Base-by-base conservation (phyloP, 768 basidiomycete genomes). In the Psilocybe azurescens region DNA sequence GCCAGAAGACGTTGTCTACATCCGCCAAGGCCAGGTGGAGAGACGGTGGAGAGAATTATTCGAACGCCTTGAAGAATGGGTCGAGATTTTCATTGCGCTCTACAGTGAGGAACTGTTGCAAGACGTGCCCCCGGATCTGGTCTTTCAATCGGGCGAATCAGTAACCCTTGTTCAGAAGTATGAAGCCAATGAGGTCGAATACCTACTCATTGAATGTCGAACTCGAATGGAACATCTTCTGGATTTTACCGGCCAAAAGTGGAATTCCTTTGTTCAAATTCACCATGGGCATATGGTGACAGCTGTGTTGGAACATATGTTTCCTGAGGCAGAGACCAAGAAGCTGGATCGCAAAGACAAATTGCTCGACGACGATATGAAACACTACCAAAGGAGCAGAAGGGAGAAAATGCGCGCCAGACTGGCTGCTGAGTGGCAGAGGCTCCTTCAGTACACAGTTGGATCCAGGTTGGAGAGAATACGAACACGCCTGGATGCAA, bases 1-100 rank as follows among this genome's bases (percentile, higher is more conserved):
- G 11, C 8, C 29, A 1, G 54, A 61, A 28, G 60, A 61, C 41
- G 36, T 28, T 24, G 54, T 38, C 18, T 56, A 52, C 36, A 48
- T 61, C 24, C 60, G 54, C 11, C 60, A 61, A 32, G 55, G 54
- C 8, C 60, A 61, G 33, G 29, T 61, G 6, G 60, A 61, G 49
- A 49, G 55, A 18, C 54, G 55, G 49, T 52, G 60, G 54, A 24
- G 18, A 13, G 24, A 51, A 11, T 33, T 61, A 9, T 50, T 28
- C 33, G 30, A 38, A 20, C 48, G 49, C 7, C 54, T 61, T 2
- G 60, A 56, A 32, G 54, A 56, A n/a, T 61, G 60, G 60, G 38
- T 32, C 14, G 60, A 56, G 13, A 5, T 51, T 18, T 50, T 49
- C 49, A 57, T 61, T 47, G 24, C 47, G 5, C 60, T 61, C 36